Conservation (phyloP, 257 asterid genomes). For the Solanum ossicruentum region DNA sequence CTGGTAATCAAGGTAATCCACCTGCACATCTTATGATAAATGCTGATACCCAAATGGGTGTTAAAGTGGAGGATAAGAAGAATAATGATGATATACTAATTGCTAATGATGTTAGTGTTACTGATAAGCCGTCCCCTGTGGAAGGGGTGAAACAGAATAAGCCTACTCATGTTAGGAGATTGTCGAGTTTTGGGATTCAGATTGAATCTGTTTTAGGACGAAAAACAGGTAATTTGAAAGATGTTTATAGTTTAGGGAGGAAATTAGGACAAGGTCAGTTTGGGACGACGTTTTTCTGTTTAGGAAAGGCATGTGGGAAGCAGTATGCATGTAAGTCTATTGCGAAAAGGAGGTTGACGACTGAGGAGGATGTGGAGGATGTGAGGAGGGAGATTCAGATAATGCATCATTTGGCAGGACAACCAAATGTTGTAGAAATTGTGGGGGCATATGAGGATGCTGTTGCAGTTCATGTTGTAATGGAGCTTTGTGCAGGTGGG, state of each 20-base stretch:
- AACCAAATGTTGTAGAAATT: slow-evolving; percentile 51
- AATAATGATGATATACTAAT: background rate
- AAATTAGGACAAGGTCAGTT: slow-evolving; percentile 88
- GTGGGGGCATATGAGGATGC: slow-evolving; percentile 80
- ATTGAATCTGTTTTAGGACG: slow-evolving; percentile 59
- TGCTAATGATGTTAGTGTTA: background rate
- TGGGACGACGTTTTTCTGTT: slow-evolving; percentile 66
- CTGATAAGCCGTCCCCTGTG: slow-evolving; percentile 2
- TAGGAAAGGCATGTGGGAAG: slow-evolving; percentile 36
- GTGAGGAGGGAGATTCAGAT: slow-evolving; percentile 86
- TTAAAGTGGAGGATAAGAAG: slow-evolving; percentile 8
- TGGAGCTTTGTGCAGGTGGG: slow-evolving; percentile 85
- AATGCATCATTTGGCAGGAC: slow-evolving; percentile 80
- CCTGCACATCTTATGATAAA: slow-evolving; percentile 28
- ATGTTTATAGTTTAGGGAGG: slow-evolving; percentile 47
- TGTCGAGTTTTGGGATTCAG: slow-evolving; percentile 51
- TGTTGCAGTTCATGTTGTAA: slow-evolving; percentile 70
- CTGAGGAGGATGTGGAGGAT: slow-evolving; percentile 72
- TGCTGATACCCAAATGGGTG: background rate
- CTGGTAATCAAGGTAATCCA: slow-evolving; percentile 23
- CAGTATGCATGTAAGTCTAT: slow-evolving; percentile 73
- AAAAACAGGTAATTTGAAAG: slow-evolving; percentile 61
- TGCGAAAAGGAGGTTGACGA: slow-evolving; percentile 54
- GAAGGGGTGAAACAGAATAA: slow-evolving; percentile 16
- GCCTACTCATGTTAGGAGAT: slow-evolving; percentile 32